These are phyloP conservation scores for Ceratocystis destructans DNA, from an alignment of 2,329 filamentous ascomycete species.

Conservation along the genomic window DNA sequence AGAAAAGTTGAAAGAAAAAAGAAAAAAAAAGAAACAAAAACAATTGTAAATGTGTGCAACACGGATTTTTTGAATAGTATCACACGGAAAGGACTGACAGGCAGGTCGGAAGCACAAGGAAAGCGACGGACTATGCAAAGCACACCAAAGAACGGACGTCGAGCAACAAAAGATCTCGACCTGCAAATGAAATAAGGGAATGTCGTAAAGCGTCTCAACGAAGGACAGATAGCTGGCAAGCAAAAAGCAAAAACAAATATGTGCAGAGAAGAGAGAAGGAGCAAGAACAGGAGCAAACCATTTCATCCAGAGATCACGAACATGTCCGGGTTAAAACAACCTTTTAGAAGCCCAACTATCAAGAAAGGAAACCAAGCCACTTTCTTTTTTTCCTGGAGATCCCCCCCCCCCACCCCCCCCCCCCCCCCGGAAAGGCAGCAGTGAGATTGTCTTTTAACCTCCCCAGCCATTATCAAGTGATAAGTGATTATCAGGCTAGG, in stretches of 20 bases:
- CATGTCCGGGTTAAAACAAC: background rate
- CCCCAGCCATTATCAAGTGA: background rate
- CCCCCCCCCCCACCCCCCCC: background rate
- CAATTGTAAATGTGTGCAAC: slow-evolving; percentile 1
- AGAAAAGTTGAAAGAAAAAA: slow-evolving; percentile 3
- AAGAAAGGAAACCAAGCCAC: slow-evolving; percentile 4
- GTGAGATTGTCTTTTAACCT: background rate
- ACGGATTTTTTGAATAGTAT: background rate
- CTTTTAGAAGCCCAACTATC: background rate
- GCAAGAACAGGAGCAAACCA: background rate
- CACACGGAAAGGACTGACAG: slow-evolving; percentile 9
- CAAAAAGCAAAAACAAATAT: background rate
- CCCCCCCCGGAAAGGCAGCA: background rate
- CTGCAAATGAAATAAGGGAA: background rate
- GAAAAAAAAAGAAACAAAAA: background rate
- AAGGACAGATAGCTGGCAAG: background rate
- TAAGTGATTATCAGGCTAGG: background rate
- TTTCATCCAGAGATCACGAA: background rate
- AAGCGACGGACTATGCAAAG: background rate
- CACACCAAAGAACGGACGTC: slow-evolving; percentile 18
- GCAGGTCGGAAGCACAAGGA: slow-evolving; percentile 4
- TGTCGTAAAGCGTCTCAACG: background rate
- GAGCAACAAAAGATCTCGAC: slow-evolving; percentile 15
- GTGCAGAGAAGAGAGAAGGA: background rate
- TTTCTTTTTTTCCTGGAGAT: background rate